Evolutionary conservation across 768 basidiomycete species (phyloP).

Genomic region (Amyloporia xantha): DNA sequence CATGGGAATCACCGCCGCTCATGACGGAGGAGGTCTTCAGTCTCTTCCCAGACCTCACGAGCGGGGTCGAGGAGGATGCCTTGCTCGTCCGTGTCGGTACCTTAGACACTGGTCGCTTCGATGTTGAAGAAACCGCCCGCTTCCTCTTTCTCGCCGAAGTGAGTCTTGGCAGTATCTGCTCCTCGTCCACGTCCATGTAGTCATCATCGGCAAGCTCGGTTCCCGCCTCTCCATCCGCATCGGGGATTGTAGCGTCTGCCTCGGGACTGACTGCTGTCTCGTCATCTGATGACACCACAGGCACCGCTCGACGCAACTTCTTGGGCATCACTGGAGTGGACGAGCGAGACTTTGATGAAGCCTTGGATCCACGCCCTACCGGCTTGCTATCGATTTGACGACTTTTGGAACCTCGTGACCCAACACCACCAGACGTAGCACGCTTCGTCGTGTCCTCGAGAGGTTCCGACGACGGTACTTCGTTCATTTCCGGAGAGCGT

Average conservation of each 20-base stretch:
- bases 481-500: constrained; percentile 9
- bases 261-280: constrained; percentile 6
- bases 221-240: constrained; percentile 28
- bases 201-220: constrained; percentile 40
- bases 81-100: constrained; percentile 9
- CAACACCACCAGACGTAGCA: background rate
- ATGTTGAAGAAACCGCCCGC: constrained; percentile 11
- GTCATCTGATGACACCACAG: constrained; percentile 3
- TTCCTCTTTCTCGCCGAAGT: constrained; percentile 30
- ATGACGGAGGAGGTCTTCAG: constrained; percentile 11
- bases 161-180: constrained; percentile 15
- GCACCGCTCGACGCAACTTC: background rate
- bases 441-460: constrained; percentile 19
- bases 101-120: constrained; percentile 19
- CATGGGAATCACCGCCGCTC: constrained; percentile 4
- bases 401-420: too few relatives aligned
- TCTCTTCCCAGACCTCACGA: constrained; percentile 13
- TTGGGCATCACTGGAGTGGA: background rate
- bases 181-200: constrained; percentile 27
- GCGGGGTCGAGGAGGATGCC: constrained; percentile 8
- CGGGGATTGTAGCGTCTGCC: constrained; percentile 1
- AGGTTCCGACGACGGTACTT: constrained; percentile 56
- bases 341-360: background rate
- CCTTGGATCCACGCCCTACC: background rate
- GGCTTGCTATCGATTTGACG: too few relatives aligned